These are phyloP conservation scores for Murraya paniculata DNA, from an alignment of 345 rosid species.

Conservation along the genomic window DNA sequence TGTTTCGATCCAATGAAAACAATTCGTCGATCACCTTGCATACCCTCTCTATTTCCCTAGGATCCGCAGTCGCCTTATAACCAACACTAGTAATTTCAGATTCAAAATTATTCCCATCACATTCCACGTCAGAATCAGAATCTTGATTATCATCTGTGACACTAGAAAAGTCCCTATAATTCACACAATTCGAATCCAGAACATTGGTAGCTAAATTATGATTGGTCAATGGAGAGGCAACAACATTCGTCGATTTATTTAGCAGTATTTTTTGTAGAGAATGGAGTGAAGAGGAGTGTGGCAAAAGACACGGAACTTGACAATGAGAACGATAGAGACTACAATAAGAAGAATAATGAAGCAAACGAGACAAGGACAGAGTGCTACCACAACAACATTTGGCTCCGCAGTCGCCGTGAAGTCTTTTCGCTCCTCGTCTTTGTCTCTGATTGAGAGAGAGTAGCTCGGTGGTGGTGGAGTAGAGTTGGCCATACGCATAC, in stretches of 20 bases:
- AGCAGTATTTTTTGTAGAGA: conserved; percentile 53
- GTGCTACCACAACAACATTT: conserved; percentile 44
- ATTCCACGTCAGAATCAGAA: conserved; percentile 27
- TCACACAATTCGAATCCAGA: conserved; percentile 8
- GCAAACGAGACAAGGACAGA: conserved; percentile 57
- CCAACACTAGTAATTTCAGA: conserved; percentile 3
- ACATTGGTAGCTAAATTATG: neutral
- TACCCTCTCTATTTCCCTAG: conserved; percentile 57
- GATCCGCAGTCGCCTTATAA: conserved; percentile 33
- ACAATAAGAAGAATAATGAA: conserved; percentile 47
- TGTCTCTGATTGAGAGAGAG: conserved; percentile 35
- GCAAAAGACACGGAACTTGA: conserved; percentile 63
- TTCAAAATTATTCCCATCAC: conserved; percentile 15
- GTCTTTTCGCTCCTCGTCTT: conserved; percentile 23
- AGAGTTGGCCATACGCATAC: conserved; percentile 29
- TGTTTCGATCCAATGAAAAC: conserved; percentile 73
- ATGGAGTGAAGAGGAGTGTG: conserved; percentile 62
- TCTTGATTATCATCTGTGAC: conserved; percentile 17
- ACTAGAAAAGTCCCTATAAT: conserved; percentile 35
- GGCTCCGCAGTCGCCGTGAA: conserved; percentile 32
- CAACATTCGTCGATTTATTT: neutral
- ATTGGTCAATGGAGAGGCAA: neutral
- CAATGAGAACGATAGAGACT: conserved; percentile 42
- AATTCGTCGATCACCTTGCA: conserved; percentile 91
- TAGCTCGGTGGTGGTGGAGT: conserved; percentile 32